Evolutionary conservation across 1,284 basidiomycete species (phyloP).

Genomic region (Microbotryomycetes sp.): DNA sequence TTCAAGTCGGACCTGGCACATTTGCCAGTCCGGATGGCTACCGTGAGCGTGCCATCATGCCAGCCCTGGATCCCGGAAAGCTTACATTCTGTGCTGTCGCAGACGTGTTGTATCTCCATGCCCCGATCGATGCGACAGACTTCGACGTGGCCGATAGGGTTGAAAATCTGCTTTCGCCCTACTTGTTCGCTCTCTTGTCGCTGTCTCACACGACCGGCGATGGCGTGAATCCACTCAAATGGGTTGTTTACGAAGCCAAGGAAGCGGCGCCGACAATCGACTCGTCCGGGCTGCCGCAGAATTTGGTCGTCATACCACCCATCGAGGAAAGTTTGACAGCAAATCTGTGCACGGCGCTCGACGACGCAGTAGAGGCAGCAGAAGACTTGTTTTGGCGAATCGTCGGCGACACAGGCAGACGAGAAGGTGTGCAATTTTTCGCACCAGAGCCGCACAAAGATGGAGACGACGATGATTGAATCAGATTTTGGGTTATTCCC

Average conservation of each 20-base stretch:
- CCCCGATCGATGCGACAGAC: conserved; percentile 17
- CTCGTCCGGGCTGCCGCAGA: conserved; percentile 20
- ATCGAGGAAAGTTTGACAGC: conserved; percentile 2
- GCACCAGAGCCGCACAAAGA: conserved; percentile 2
- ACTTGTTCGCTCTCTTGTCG: conserved; percentile 50
- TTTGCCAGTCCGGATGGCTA: conserved; percentile 75
- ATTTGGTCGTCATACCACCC: conserved; percentile 45
- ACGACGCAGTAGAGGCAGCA: conserved; percentile 53
- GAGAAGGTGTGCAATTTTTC: conserved; percentile 27
- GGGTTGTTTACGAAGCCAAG: too few species aligned
- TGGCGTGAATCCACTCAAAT: neutral
- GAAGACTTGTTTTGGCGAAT: conserved; percentile 58
- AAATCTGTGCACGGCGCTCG: conserved; percentile 48
- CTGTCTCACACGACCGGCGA: neutral
- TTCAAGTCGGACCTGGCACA: conserved; percentile 75
- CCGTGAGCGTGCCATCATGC: conserved; percentile 51
- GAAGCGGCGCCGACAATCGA: neutral
- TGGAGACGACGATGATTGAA: conserved; percentile 9
- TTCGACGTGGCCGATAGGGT: neutral
- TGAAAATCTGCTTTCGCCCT: conserved; percentile 49
- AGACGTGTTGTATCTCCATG: conserved; percentile 44
- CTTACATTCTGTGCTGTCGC: too few species aligned
- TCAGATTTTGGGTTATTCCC: too few species aligned
- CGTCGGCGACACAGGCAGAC: conserved; percentile 34
- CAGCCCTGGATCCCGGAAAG: too few species aligned